A percentile compares a stretch with the other conserved stretches of the same genome.
Conservation (phyloP, 352 stramenopile genomes). For the Phytophthora aleatoria region DNA sequence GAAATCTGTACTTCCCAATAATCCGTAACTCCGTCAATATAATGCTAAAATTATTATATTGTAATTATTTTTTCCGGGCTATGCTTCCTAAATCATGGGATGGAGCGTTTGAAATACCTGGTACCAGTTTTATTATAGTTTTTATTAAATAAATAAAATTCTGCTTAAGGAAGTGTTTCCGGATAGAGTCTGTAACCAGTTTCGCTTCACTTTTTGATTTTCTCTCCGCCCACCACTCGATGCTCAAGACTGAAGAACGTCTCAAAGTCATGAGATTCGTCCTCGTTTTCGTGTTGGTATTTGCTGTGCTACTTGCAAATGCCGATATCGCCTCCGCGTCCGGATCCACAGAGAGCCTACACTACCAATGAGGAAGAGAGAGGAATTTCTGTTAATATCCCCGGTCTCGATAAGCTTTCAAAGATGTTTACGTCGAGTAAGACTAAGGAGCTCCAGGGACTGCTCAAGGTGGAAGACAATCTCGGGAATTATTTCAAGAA, state of each 20-base stretch:
- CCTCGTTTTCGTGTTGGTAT: neutral
- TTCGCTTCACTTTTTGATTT: slow-evolving; percentile 1
- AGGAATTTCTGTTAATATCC: slow-evolving; percentile 2
- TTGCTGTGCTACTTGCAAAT: slow-evolving; percentile 2
- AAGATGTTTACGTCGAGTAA: slow-evolving; percentile 1
- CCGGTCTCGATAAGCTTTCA: neutral
- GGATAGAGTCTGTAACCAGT: no score
- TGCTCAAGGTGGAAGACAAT: neutral
- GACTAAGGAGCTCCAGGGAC: neutral
- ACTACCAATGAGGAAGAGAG: neutral
- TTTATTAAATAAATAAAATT: no score
- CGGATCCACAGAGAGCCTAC: neutral
- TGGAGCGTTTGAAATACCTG: no score
- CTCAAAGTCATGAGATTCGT: neutral
- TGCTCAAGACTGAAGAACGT: neutral
- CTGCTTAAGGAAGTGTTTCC: no score
- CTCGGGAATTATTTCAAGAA: neutral
- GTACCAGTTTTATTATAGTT: no score
- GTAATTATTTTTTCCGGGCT: no score
- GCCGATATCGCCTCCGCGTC: neutral
- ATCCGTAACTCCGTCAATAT: no score
- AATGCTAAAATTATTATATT: no score
- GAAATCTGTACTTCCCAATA: no score
- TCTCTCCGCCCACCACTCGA: neutral
- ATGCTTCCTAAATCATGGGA: no score